phyloP scores from a whole-genome alignment of 495 filamentous ascomycete species.

The Neurospora cerealis region DNA sequence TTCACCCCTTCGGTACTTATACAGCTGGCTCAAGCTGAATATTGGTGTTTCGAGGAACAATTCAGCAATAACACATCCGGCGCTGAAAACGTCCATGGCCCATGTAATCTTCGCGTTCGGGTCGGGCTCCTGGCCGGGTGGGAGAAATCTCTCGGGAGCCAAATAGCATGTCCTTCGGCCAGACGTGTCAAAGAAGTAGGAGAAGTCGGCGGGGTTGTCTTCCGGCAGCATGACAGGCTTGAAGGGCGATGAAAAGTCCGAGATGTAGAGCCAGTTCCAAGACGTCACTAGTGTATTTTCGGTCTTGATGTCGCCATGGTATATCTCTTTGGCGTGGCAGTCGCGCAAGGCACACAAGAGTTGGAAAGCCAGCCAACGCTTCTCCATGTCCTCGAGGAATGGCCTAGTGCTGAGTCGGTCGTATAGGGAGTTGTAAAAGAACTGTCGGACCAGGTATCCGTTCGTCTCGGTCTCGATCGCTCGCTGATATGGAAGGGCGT shows the following conservation, averaged over 20 bases:
- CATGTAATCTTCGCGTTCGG: conserved; percentile 53
- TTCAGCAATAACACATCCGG: conserved; percentile 94
- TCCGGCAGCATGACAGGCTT: conserved; percentile 93
- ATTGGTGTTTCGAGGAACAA: conserved; percentile 92
- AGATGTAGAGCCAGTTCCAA: conserved; percentile 98
- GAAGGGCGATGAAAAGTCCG: conserved; percentile 91
- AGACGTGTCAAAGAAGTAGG: conserved; percentile 93
- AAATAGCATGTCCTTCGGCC: conserved; percentile 91
- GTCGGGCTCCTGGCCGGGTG: conserved; percentile 51
- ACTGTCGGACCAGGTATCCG: conserved; percentile 93
- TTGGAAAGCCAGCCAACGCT: conserved; percentile 98
- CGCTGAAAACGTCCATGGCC: conserved; percentile 99
- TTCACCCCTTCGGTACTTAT: conserved; percentile 83
- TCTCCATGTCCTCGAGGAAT: conserved; percentile 94
- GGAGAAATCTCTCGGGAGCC: conserved; percentile 84
- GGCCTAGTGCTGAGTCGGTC: conserved; percentile 95
- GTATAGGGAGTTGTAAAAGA: conserved; percentile 91
- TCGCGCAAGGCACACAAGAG: conserved; percentile 87
- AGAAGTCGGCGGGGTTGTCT: conserved; percentile 95
- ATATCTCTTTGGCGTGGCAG: conserved; percentile 82
- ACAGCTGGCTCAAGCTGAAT: conserved; percentile 86
- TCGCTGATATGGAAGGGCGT: conserved; percentile 83
- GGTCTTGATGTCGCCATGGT: conserved; percentile 97
- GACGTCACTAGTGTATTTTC: conserved; percentile 95
- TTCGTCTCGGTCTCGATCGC: conserved; percentile 82